Base-by-base conservation (phyloP, 192 early-diverging fungal species). In the Rhizoclosmatium globosum region DNA sequence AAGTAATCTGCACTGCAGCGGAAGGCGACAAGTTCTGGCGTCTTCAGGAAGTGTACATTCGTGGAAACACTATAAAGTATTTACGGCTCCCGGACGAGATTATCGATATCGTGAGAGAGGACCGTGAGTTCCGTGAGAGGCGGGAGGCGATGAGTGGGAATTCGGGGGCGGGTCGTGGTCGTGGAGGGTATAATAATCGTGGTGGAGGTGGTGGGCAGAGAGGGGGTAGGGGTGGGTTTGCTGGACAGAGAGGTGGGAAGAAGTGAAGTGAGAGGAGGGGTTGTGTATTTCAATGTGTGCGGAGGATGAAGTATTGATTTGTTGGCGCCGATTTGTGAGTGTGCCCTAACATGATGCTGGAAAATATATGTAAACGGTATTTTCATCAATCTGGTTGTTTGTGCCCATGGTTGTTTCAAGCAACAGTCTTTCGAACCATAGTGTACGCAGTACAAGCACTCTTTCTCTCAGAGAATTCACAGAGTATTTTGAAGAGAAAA, bases 11-110 rank as follows among this genome's bases (percentile, higher is more conserved):
- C 82, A 99, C 97, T 0, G 92, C 91, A 0, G 92, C 95, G 46
- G 95, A 96, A 82, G 95, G 95, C n/a, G 94, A 97, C 82, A 86
- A 90, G 64, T 99, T 99, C 80, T 96, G 93, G 93, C 91, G 93
- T 39, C 87, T 99, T 56, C 89, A 93, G 7, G 97, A 98, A 80
- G 93, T 94, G 68, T 98, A 97, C 83, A 93, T 99, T 71, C 91
- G 95, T 77, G 97, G 97, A 73, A 95, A 92, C 74, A 95, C 94
- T 41, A 85, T 90, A 82, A 90, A 90, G 70, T 89, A 90, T 80
- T 73, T 90, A 76, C 82, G 89, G 21, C 88, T 99, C 47, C 96
- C 95, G 31, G 96, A 98, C 76, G 94, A 93, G 71, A 88, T 92
- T 75, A 90, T 99, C 38, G 95, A 97, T 66, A 93, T 95, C 87